A percentile compares a stretch with the other conserved stretches of the same genome.
Conservation (phyloP, 805 yeast genomes). For the Pichia insulana region DNA sequence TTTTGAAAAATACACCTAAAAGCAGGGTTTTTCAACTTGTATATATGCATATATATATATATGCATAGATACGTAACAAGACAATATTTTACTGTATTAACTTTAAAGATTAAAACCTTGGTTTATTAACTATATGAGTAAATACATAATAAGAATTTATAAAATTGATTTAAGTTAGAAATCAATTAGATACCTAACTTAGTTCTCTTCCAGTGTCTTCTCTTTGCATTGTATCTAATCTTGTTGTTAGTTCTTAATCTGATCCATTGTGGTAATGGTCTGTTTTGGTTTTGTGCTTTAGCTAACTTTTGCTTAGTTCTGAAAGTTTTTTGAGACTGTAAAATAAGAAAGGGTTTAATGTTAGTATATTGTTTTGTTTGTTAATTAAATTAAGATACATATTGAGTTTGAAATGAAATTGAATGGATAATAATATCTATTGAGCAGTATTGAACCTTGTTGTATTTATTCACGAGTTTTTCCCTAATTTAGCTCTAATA, state of each 20-base stretch:
- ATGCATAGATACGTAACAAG: no score
- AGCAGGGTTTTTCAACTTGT: no score
- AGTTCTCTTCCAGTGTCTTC: conserved; percentile 99
- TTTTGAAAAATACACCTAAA: background rate
- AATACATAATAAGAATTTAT: background rate
- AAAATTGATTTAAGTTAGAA: background rate
- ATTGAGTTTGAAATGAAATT: no score
- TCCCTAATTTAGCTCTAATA: no score
- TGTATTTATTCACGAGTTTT: no score
- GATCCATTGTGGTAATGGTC: conserved; percentile 99
- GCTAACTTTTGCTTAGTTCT: conserved; percentile 97
- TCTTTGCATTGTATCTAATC: conserved; percentile 98
- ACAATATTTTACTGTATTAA: no score
- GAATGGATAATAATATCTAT: no score
- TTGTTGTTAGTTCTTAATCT: conserved; percentile 97
- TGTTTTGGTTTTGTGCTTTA: conserved; percentile 97
- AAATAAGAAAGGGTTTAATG: background rate
- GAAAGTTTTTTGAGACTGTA: conserved; percentile 88
- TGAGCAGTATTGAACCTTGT: no score
- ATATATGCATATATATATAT: no score
- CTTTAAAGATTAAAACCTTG: background rate
- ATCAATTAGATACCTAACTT: conserved; percentile 83
- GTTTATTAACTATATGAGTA: background rate
- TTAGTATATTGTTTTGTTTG: conserved; percentile 1
- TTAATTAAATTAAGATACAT: no score